A percentile compares a stretch with the other conserved stretches of the same genome.
Evolutionary conservation across 192 early-diverging fungal genomes (phyloP).

Genomic region (Lobosporangium transversale): DNA sequence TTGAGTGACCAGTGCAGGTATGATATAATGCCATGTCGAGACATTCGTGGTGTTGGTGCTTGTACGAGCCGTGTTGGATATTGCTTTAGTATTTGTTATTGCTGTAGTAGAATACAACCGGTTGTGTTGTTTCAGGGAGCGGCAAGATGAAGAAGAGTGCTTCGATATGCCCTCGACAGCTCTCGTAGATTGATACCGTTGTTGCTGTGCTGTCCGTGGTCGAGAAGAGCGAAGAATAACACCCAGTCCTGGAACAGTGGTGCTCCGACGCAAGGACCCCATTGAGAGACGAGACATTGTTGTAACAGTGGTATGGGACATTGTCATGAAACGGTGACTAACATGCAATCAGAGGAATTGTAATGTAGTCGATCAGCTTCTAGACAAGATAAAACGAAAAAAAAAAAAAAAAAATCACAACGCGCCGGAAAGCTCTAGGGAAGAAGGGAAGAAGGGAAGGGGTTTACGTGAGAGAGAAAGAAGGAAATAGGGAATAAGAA

Average conservation of each 20-base stretch:
- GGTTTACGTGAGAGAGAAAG: background rate
- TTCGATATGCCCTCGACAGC: no score
- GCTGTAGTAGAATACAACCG: no score
- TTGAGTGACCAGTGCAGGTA: conserved; percentile 37
- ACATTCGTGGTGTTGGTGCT: background rate
- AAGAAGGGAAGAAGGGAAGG: background rate
- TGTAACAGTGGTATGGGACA: conserved; percentile 3
- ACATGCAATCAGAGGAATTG: background rate
- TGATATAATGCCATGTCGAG: conserved; percentile 20
- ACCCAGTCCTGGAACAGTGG: background rate
- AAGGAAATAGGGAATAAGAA: background rate
- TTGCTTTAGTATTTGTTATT: no score
- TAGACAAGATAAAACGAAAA: background rate
- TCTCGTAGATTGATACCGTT: background rate
- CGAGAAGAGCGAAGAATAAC: background rate
- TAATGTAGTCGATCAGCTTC: no score
- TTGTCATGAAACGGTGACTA: background rate
- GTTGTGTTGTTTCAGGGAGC: no score
- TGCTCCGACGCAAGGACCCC: conserved; percentile 14
- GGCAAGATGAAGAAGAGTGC: no score
- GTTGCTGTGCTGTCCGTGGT: background rate
- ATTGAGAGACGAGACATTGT: conserved; percentile 11
- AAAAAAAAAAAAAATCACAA: background rate
- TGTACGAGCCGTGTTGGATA: background rate
- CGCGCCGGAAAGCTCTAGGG: background rate